Evolutionary conservation across 2,329 filamentous ascomycete genomes (phyloP), one percentile per base, ranked within the genome.

Genomic region (Alternaria infectoria): DNA sequence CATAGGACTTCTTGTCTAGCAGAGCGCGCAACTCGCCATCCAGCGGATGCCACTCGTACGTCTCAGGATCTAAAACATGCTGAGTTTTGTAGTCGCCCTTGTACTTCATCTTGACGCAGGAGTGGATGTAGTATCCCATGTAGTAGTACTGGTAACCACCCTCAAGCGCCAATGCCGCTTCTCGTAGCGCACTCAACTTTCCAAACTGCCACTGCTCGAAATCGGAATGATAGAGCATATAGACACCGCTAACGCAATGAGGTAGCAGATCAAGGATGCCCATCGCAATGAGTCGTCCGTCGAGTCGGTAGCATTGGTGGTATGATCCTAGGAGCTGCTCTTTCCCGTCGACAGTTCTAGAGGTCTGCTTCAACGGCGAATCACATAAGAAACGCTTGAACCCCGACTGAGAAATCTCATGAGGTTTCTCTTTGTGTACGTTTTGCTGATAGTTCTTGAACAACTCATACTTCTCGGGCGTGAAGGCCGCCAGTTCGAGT

Each of bases 51-150:
- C 91, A 93, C 9, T 80, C 75, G 66, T 90, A 83, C 0, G 85
- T 86, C 65, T 89, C 87, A 0, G 91, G 90, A 67, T 94, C 90
- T 11, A 95, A 84, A 11, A 96, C 85, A 72, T 90, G 87, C 74
- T 93, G 91, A 2, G 91, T 92, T 11, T 85, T 83, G 76, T 92
- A 96, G 74, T 93, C 90, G 61, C 89, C 90, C 82, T 96, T 96
- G 83, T 96, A 96, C 70, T 86, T 85, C 92, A 96, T 95, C 82
- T 96, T 96, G 57, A 87, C 84, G 72, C 92, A 95, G 58, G 83
- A 88, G 77, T 94, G 91, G 62, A 96, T 95, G 72, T 95, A 96
- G 78, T 89, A 95, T 6, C 92, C 88, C 88, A 90, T 90, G 79
- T 95, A 96, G 86, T 93, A 96, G 84, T 88, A 93, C 46, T 86